phyloP scores from a whole-genome alignment of 306 rosid genomes.

The Styphnolobium japonicum region DNA sequence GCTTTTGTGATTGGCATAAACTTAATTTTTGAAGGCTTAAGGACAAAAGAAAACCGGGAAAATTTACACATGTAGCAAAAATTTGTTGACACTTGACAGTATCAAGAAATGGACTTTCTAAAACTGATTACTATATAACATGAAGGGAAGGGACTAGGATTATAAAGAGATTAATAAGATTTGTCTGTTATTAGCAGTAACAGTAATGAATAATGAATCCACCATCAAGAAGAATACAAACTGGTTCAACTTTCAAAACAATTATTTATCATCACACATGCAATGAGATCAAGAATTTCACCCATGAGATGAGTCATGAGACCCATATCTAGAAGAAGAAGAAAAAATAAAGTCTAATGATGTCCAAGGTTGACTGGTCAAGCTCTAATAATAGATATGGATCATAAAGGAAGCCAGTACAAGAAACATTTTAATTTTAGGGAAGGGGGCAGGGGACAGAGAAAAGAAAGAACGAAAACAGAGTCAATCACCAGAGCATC shows the following conservation, averaged over 20 bases:
- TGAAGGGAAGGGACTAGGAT: not conserved
- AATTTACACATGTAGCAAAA: not conserved
- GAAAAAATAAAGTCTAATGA: not conserved
- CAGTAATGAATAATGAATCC: not conserved
- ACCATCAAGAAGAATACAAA: not conserved
- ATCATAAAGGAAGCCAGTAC: no score
- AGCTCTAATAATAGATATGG: no score
- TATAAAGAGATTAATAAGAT: not conserved
- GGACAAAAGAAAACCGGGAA: not conserved
- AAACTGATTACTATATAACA: not conserved
- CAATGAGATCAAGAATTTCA: not conserved
- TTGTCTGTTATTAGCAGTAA: no score
- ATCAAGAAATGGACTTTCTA: not conserved
- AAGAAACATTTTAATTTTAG: not conserved
- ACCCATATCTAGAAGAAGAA: not conserved
- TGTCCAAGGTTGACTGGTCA: not conserved
- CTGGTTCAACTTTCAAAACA: not conserved
- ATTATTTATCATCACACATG: not conserved
- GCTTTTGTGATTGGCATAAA: not conserved
- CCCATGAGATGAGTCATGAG: not conserved
- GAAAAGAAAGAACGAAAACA: not conserved
- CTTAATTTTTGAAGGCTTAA: not conserved
- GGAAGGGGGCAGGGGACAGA: not conserved
- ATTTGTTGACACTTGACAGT: not conserved
- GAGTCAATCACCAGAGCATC: not conserved